phyloP scores from a whole-genome alignment of 768 basidiomycete genomes.

The Lactarius hatsudake region DNA sequence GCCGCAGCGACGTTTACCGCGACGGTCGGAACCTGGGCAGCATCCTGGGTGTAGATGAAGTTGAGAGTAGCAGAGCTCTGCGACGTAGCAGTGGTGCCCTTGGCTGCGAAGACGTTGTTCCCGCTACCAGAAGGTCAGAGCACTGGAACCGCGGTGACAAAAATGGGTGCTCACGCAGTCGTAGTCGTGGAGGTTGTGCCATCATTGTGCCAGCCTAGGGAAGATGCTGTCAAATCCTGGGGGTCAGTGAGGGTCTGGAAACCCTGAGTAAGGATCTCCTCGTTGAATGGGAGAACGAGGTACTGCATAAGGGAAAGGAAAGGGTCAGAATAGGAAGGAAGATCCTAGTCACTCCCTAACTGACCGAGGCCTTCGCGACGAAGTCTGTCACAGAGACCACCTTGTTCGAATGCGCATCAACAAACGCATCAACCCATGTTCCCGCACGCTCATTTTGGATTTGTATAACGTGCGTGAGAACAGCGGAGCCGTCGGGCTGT shows the following conservation, averaged over 20 bases:
- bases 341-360: constrained; percentile 11
- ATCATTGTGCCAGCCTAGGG: constrained; percentile 53
- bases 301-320: constrained; percentile 35
- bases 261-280: constrained; percentile 50
- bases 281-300: constrained; percentile 48
- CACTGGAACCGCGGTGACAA: neutral
- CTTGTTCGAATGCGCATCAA: constrained; percentile 57
- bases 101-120: constrained; percentile 41
- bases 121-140: constrained; percentile 28
- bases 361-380: constrained; percentile 43
- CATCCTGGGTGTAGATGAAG: constrained; percentile 42
- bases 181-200: constrained; percentile 38
- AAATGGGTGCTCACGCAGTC: constrained; percentile 27
- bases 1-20: constrained; percentile 52
- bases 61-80: constrained; percentile 40
- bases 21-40: constrained; percentile 39
- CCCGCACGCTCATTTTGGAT: constrained; percentile 42
- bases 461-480: constrained; percentile 43
- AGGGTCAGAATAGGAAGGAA: neutral
- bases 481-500: constrained; percentile 39
- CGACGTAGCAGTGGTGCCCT: constrained; percentile 34
- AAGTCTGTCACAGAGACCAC: constrained; percentile 52
- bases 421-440: constrained; percentile 56
- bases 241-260: constrained; percentile 51
- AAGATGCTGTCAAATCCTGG: constrained; percentile 51